Evolutionary conservation across 345 rosid genomes (phyloP).

Genomic region (Iberis pinnata): DNA sequence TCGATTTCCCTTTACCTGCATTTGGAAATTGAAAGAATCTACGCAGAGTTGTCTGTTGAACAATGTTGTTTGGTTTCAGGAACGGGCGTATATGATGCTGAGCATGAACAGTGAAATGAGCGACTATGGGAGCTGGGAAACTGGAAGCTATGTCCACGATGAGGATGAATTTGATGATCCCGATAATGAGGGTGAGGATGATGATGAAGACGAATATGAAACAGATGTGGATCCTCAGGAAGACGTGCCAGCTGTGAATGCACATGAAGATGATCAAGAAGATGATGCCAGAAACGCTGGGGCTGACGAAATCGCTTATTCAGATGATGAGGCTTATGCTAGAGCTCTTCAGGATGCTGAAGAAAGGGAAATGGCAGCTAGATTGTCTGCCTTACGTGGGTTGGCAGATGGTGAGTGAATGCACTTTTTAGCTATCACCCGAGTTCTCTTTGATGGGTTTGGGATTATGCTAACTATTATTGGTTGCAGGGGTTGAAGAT

Average conservation of each 20-base stretch:
- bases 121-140: constrained; percentile 86
- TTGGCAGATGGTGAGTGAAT: constrained; percentile 56
- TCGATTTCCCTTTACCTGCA: neutral
- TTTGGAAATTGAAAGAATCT: neutral
- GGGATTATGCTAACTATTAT: constrained; percentile 18
- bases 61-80: constrained; percentile 36
- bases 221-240: constrained; percentile 40
- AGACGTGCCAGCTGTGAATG: constrained; percentile 45
- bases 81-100: constrained; percentile 85
- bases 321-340: constrained; percentile 85
- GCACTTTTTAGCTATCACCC: constrained; percentile 3
- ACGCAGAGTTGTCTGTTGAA: constrained; percentile 12
- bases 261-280: constrained; percentile 47
- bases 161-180: constrained; percentile 66
- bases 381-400: constrained; percentile 68
- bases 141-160: constrained; percentile 51
- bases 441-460: constrained; percentile 1
- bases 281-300: constrained; percentile 36
- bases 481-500: constrained; percentile 53
- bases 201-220: constrained; percentile 32
- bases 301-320: constrained; percentile 43
- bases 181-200: constrained; percentile 49
- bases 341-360: constrained; percentile 93
- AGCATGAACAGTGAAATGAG: constrained; percentile 57
- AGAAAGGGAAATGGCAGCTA: constrained; percentile 76